phyloP scores from a whole-genome alignment of 1,284 basidiomycete genomes.

The Meripilus lineatus region DNA sequence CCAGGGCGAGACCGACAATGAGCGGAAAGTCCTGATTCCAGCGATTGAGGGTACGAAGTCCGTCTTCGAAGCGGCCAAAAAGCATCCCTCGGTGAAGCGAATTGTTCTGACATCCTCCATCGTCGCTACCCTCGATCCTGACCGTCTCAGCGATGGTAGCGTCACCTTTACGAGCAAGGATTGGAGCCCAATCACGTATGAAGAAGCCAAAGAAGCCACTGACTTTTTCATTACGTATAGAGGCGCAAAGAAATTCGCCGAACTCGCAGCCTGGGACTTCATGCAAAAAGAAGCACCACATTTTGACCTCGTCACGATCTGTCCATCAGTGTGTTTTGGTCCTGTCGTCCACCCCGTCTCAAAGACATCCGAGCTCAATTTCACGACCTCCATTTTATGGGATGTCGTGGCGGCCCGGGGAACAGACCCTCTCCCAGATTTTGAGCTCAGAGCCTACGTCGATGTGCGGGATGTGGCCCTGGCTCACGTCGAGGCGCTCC shows the following conservation, averaged over 20 bases:
- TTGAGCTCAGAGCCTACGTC: slow-evolving; percentile 5
- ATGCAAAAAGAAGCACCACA: slow-evolving; percentile 7
- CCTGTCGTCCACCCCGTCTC: slow-evolving; percentile 11
- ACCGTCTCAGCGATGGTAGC: too few species aligned
- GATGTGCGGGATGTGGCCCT: slow-evolving; percentile 13
- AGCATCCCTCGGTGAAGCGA: slow-evolving; percentile 41
- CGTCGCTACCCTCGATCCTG: slow-evolving; percentile 47
- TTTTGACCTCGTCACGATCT: slow-evolving; percentile 13
- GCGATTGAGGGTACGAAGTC: slow-evolving; percentile 26
- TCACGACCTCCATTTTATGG: slow-evolving; percentile 1
- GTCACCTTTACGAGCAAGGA: too few species aligned
- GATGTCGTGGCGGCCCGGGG: slow-evolving; percentile 4
- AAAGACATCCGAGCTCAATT: slow-evolving; percentile 5
- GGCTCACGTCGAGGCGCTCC: slow-evolving; percentile 12
- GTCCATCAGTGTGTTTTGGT: slow-evolving; percentile 12
- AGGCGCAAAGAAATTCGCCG: slow-evolving; percentile 13
- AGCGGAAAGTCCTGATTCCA: slow-evolving; percentile 20
- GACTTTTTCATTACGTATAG: slow-evolving; percentile 10
- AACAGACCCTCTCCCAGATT: not conserved
- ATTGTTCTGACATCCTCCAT: slow-evolving; percentile 63
- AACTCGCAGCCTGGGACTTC: slow-evolving; percentile 13
- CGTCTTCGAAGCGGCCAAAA: slow-evolving; percentile 21
- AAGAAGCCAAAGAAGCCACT: slow-evolving; percentile 4
- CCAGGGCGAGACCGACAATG: slow-evolving; percentile 7
- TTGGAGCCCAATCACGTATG: slow-evolving; percentile 12